Percentiles rank a stretch among this genome's conserved stretches.
Evolutionary conservation across 2,329 filamentous ascomycete species (phyloP).

Genomic region (Venturia effusa): DNA sequence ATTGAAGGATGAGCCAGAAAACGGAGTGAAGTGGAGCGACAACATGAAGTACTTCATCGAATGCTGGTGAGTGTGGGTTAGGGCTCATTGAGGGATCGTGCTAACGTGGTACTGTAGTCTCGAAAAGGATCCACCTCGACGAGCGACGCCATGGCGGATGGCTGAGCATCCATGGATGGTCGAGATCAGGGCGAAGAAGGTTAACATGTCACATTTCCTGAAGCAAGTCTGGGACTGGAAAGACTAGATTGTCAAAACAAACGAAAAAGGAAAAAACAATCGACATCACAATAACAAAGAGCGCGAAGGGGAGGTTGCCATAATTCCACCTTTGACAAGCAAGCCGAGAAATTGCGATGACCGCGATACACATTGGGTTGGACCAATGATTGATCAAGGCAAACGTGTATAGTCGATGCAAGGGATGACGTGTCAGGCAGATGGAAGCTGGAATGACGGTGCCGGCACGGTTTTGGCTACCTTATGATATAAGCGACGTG

Average conservation of each 20-base stretch:
- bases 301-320: neutral
- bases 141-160: conserved; percentile 97
- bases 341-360: neutral
- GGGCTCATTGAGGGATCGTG: neutral
- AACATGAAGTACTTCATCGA: conserved; percentile 99
- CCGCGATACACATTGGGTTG: neutral
- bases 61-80: conserved; percentile 66
- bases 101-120: conserved; percentile 47
- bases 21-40: conserved; percentile 86
- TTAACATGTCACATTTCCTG: conserved; percentile 94
- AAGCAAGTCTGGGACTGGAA: conserved; percentile 97
- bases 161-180: conserved; percentile 98
- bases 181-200: conserved; percentile 89
- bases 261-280: too few relatives aligned
- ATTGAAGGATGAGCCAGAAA: conserved; percentile 86
- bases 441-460: neutral
- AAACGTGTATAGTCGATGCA: neutral
- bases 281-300: neutral
- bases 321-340: neutral
- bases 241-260: conserved; percentile 38
- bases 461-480: neutral
- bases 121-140: conserved; percentile 78
- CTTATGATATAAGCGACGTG: neutral
- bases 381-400: neutral
- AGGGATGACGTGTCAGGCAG: neutral